Percentiles rank a stretch among this genome's conserved stretches.
Conservation (phyloP, 768 basidiomycete species). For the Collybia sordida region DNA sequence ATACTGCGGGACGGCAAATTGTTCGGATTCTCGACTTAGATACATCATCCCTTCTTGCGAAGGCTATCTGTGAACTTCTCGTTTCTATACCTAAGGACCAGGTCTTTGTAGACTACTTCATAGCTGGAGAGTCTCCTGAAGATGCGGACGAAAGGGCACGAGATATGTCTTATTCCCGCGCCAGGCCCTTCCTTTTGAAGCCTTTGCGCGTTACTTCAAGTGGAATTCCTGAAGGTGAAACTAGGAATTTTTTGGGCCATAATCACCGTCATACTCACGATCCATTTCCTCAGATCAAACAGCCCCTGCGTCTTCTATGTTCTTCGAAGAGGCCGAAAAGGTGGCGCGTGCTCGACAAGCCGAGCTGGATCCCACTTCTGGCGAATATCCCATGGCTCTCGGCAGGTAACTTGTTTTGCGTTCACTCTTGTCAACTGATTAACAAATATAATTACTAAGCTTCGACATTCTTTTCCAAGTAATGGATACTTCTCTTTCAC, state of each 20-base stretch:
- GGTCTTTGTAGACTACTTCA: slow-evolving; percentile 5
- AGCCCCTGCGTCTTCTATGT: no score
- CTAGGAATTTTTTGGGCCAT: no score
- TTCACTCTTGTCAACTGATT: neutral
- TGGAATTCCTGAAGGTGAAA: neutral
- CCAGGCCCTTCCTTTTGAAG: slow-evolving; percentile 1
- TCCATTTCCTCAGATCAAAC: no score
- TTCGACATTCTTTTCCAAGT: neutral
- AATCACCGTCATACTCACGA: no score
- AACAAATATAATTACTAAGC: neutral
- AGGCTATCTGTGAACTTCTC: neutral
- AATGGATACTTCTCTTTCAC: neutral
- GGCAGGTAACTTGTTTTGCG: neutral
- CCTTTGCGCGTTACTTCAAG: neutral
- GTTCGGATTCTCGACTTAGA: neutral
- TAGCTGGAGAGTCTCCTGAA: neutral
- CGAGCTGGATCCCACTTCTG: no score
- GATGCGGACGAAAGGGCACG: slow-evolving; percentile 3
- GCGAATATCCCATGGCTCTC: no score
- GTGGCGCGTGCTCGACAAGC: no score
- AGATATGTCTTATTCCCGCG: slow-evolving; percentile 2
- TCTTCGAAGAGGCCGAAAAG: no score
- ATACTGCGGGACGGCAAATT: neutral
- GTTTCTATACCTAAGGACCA: neutral
- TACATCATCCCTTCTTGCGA: neutral